Percentiles rank a stretch among this genome's conserved stretches.
These are phyloP conservation scores for Ceratocystiopsis sp. DNA, from an alignment of 2,329 filamentous ascomycete species.

Conservation along the genomic window DNA sequence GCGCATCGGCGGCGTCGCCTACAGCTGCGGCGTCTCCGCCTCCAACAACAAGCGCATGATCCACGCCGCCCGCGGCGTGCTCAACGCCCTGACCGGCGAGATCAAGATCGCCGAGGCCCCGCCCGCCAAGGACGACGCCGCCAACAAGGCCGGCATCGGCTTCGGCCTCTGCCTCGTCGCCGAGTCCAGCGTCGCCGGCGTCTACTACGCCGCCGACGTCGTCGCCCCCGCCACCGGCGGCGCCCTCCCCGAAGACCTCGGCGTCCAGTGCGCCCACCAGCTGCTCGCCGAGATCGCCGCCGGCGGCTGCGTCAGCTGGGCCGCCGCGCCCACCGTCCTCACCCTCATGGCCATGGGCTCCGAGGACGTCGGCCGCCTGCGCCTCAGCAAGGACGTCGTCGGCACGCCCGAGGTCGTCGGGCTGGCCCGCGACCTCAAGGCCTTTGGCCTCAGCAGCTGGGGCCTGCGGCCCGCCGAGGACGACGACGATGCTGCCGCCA, in stretches of 20 bases:
- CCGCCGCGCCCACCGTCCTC: conserved; percentile 58
- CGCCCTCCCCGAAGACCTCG: conserved; percentile 76
- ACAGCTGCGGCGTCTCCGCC: conserved; percentile 78
- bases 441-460: conserved; percentile 86
- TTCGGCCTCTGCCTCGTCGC: conserved; percentile 86
- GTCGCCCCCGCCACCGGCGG: conserved; percentile 61
- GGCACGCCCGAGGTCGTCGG: conserved; percentile 66
- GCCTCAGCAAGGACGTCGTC: conserved; percentile 65
- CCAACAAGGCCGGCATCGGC: conserved; percentile 62
- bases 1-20: conserved; percentile 81
- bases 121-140: conserved; percentile 36
- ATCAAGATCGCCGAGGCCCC: conserved; percentile 60
- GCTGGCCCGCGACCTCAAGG: conserved; percentile 67
- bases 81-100: conserved; percentile 75
- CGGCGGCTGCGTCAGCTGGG: conserved; percentile 63
- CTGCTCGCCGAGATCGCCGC: conserved; percentile 66
- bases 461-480: conserved; percentile 60
- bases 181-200: conserved; percentile 67
- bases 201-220: conserved; percentile 77
- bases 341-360: conserved; percentile 96
- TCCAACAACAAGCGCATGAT: conserved; percentile 95
- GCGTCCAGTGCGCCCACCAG: conserved; percentile 75
- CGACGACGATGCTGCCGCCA: conserved; percentile 43
- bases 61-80: conserved; percentile 66
- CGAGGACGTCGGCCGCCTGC: conserved; percentile 80